Conservation (phyloP, 352 stramenopile genomes). For the Globisporangium recalcitrans region DNA sequence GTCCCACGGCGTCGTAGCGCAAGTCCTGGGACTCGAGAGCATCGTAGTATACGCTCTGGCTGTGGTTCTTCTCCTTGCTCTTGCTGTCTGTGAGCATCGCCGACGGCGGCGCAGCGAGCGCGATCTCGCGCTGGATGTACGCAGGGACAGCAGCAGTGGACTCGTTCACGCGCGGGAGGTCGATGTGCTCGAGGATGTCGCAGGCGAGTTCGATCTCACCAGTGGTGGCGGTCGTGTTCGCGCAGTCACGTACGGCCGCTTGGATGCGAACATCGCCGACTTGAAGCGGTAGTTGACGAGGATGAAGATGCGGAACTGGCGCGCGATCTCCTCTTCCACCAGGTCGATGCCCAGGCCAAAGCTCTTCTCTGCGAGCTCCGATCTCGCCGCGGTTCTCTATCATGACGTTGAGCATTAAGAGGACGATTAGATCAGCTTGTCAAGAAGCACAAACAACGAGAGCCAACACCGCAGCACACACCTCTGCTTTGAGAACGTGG, state of each 20-base stretch:
- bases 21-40: constrained; percentile 50
- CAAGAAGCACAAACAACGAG: background rate
- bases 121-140: constrained; percentile 45
- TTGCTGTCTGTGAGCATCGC: constrained; percentile 16
- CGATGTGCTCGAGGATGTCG: constrained; percentile 54
- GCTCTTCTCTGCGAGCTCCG: constrained; percentile 39
- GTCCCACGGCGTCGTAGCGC: constrained; percentile 19
- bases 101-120: constrained; percentile 25
- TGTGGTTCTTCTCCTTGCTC: constrained; percentile 23
- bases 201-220: constrained; percentile 26
- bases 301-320: constrained; percentile 42
- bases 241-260: constrained; percentile 55
- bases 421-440: no score
- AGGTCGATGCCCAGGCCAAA: constrained; percentile 32
- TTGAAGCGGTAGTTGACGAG: constrained; percentile 60
- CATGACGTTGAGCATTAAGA: background rate
- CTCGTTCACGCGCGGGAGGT: constrained; percentile 45
- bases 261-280: constrained; percentile 44
- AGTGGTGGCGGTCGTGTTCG: constrained; percentile 24
- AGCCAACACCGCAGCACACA: background rate
- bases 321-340: constrained; percentile 32
- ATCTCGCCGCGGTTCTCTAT: constrained; percentile 30
- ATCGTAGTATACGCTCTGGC: constrained; percentile 43
- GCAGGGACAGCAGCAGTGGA: constrained; percentile 26
- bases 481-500: constrained; percentile 46